These are phyloP conservation scores for Plasmodium yoelii DNA, from an alignment of 169 alveolate species.

Conservation along the genomic window DNA sequence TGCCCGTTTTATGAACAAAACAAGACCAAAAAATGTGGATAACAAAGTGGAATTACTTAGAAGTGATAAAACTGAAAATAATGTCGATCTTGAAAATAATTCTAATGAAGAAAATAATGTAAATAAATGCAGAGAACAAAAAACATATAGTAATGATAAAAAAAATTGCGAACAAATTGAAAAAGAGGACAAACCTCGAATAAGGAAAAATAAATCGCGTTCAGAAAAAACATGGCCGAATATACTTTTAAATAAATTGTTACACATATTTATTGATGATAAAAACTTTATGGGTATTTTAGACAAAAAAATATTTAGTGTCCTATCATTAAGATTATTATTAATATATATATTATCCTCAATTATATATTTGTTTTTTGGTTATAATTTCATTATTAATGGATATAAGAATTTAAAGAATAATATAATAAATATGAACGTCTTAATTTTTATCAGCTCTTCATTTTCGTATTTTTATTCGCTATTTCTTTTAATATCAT, in stretches of 20 bases:
- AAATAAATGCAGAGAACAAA: neutral
- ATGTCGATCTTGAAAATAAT: neutral
- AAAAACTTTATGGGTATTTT: neutral
- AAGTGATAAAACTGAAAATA: neutral
- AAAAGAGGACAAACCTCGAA: neutral
- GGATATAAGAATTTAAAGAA: slow-evolving; percentile 72
- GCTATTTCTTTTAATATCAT: slow-evolving; percentile 37
- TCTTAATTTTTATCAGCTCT: slow-evolving; percentile 60
- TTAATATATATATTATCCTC: slow-evolving; percentile 55
- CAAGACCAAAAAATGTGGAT: neutral
- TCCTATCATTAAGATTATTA: slow-evolving; percentile 39
- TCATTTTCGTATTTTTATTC: slow-evolving; percentile 72
- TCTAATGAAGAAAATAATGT: neutral
- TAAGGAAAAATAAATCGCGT: neutral
- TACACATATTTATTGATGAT: too few species aligned
- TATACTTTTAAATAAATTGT: too few species aligned
- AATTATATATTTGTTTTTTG: slow-evolving; percentile 54
- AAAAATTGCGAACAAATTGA: neutral
- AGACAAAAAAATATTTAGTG: slow-evolving; percentile 21
- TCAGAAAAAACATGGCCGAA: too few species aligned
- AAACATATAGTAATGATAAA: neutral
- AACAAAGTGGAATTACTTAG: neutral
- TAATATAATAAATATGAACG: slow-evolving; percentile 66
- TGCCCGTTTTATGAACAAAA: slow-evolving; percentile 5
- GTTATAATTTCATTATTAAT: slow-evolving; percentile 40